These are phyloP conservation scores for Tetrapisispora taiwanensis DNA, from an alignment of 805 yeast genomes.

Conservation along the genomic window DNA sequence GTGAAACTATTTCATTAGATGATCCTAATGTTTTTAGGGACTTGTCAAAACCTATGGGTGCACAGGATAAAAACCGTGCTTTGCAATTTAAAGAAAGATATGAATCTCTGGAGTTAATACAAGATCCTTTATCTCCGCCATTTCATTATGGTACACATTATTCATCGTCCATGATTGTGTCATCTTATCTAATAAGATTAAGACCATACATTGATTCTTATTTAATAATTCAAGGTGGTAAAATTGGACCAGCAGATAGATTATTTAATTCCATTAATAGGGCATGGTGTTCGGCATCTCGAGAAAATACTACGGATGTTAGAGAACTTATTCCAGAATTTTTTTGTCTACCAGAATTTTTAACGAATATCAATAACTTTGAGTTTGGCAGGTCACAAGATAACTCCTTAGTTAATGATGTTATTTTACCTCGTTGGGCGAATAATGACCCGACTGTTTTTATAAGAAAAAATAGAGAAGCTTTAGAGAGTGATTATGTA, in stretches of 20 bases:
- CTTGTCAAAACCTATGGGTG: constrained; percentile 85
- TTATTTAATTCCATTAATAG: constrained; percentile 63
- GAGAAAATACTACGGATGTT: constrained; percentile 77
- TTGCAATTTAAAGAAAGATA: constrained; percentile 58
- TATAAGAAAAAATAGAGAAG: constrained; percentile 67
- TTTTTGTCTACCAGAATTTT: constrained; percentile 70
- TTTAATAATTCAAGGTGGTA: constrained; percentile 72
- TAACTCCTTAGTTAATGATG: constrained; percentile 48
- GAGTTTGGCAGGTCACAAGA: constrained; percentile 64
- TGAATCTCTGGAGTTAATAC: constrained; percentile 54
- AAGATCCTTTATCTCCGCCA: constrained; percentile 55
- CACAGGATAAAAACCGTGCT: constrained; percentile 55
- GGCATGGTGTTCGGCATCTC: constrained; percentile 73
- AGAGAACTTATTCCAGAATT: constrained; percentile 83
- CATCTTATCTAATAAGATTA: constrained; percentile 66
- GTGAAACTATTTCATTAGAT: constrained; percentile 55
- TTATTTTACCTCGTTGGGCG: constrained; percentile 76
- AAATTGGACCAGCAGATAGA: constrained; percentile 81
- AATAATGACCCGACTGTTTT: constrained; percentile 64
- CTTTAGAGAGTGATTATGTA: constrained; percentile 74
- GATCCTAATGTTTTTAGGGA: constrained; percentile 61
- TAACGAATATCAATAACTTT: constrained; percentile 53
- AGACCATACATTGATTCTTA: constrained; percentile 78
- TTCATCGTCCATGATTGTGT: constrained; percentile 87
- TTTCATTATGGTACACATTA: constrained; percentile 92